Conservation (phyloP, 306 rosid species). For the Fagus sylvatica region DNA sequence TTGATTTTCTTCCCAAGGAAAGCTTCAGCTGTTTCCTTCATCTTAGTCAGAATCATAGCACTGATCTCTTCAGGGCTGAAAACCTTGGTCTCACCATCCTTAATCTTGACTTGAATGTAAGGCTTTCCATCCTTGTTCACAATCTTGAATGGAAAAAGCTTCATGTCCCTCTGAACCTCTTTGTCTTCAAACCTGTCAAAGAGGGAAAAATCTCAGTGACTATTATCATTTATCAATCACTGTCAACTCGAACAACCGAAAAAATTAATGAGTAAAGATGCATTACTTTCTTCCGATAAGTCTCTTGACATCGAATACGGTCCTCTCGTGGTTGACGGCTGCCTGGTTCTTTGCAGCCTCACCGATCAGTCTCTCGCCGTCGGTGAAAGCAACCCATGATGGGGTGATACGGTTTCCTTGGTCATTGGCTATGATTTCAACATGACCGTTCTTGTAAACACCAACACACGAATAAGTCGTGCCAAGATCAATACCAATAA, state of each 20-base stretch:
- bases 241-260: background rate
- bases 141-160: conserved; percentile 87
- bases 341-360: conserved; percentile 99
- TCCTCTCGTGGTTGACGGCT: conserved; percentile 91
- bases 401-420: conserved; percentile 99
- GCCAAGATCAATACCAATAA: conserved; percentile 95
- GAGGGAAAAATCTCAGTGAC: conserved; percentile 8
- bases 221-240: background rate
- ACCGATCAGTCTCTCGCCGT: conserved; percentile 87
- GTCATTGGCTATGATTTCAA: conserved; percentile 97
- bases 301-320: conserved; percentile 96
- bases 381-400: conserved; percentile 93
- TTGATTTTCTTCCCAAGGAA: conserved; percentile 90
- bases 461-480: conserved; percentile 98
- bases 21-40: conserved; percentile 99
- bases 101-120: conserved; percentile 75
- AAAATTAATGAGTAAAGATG: background rate
- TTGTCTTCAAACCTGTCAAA: conserved; percentile 78
- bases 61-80: conserved; percentile 98
- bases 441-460: conserved; percentile 94
- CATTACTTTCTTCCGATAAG: conserved; percentile 93
- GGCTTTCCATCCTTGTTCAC: conserved; percentile 98
- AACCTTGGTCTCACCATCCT: conserved; percentile 95
- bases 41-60: conserved; percentile 80
- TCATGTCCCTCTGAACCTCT: conserved; percentile 88